Percentiles rank a stretch among this genome's conserved stretches.
Evolutionary conservation across 257 asterid genomes (phyloP).

Genomic region (Solanum pinnatisectum): DNA sequence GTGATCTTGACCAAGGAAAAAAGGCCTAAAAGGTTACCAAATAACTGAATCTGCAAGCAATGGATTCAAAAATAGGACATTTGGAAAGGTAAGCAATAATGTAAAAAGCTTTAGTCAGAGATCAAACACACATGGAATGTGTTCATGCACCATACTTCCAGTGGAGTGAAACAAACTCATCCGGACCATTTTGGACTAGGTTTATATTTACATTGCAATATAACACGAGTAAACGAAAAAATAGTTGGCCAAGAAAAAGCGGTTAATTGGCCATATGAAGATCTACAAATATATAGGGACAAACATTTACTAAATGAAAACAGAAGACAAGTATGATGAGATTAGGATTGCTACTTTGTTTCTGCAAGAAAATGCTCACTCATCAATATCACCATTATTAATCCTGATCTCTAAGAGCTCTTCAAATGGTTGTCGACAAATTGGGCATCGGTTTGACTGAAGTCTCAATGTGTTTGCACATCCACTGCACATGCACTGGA

Average conservation of each 20-base stretch:
- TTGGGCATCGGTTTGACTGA: slow-evolving; percentile 66
- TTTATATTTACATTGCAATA: background rate
- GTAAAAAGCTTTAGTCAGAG: background rate
- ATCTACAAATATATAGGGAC: background rate
- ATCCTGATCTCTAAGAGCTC: slow-evolving; percentile 48
- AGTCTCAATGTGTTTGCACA: slow-evolving; percentile 56
- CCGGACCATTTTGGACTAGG: background rate
- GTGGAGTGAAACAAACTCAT: background rate
- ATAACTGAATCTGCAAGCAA: slow-evolving; percentile 15
- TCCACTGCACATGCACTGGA: slow-evolving; percentile 59
- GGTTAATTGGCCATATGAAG: background rate
- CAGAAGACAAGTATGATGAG: background rate
- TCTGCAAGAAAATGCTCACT: background rate
- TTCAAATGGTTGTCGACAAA: slow-evolving; percentile 55
- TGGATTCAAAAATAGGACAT: background rate
- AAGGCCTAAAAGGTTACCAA: background rate
- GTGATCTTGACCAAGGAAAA: background rate
- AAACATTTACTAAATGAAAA: background rate
- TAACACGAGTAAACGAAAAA: background rate
- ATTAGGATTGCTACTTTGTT: background rate
- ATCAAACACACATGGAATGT: background rate
- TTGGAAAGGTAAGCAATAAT: background rate
- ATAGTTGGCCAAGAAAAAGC: background rate
- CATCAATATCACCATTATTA: slow-evolving; percentile 12
- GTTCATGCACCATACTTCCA: background rate